Evolutionary conservation across 805 yeast genomes (phyloP).

Genomic region (Saccharomyces kudriavzevii): DNA sequence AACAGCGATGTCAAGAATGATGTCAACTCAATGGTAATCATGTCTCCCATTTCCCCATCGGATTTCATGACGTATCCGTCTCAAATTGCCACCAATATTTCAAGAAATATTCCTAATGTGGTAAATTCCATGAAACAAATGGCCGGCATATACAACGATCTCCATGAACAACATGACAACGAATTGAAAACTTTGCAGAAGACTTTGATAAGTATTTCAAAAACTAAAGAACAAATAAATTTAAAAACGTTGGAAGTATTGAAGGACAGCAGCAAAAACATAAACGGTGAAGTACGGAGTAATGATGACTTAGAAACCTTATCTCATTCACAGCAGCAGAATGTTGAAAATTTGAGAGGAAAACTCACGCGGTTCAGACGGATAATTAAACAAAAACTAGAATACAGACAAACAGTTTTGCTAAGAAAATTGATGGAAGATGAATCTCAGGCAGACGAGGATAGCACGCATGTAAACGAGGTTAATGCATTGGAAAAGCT

Average conservation of each 20-base stretch:
- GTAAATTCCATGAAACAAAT: conserved; percentile 31
- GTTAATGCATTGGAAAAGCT: conserved; percentile 16
- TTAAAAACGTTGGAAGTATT: conserved; percentile 31
- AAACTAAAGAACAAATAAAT: conserved; percentile 17
- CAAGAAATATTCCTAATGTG: conserved; percentile 24
- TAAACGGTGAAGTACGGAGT: conserved; percentile 44
- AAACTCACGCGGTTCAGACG: conserved; percentile 6
- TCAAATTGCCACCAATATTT: conserved; percentile 26
- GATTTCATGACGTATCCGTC: conserved; percentile 27
- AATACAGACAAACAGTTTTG: conserved; percentile 25
- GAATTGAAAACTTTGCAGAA: conserved; percentile 30
- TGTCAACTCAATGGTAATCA: conserved; percentile 31
- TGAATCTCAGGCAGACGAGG: conserved; percentile 2
- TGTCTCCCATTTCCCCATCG: conserved; percentile 7
- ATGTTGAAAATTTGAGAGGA: conserved; percentile 15
- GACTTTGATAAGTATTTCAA: conserved; percentile 17
- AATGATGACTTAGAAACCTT: conserved; percentile 7
- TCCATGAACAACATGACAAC: conserved; percentile 38
- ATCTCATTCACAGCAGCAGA: conserved; percentile 1
- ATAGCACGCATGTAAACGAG: conserved; percentile 8
- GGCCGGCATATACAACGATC: conserved; percentile 47
- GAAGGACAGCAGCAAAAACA: conserved; percentile 64
- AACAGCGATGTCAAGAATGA: conserved; percentile 39
- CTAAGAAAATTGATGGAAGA: conserved; percentile 8
- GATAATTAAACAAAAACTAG: conserved; percentile 17